Percentiles rank a stretch among this genome's conserved stretches.
Evolutionary conservation across 305 asterid genomes (phyloP).

Genomic region (Solanum hybrid): DNA sequence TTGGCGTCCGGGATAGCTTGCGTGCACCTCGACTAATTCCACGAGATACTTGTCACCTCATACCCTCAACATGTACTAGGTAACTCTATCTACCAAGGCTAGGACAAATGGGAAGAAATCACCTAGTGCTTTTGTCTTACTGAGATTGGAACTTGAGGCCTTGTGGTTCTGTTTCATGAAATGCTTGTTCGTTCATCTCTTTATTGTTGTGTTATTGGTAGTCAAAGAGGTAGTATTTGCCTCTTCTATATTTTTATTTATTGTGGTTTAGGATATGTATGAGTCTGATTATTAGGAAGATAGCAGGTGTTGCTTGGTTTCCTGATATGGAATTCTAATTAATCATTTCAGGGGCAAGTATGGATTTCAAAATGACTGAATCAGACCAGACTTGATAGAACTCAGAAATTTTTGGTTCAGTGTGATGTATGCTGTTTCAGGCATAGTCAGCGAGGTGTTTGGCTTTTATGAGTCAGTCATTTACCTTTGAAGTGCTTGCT

Average conservation of each 20-base stretch:
- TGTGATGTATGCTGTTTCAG: background rate
- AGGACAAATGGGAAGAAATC: background rate
- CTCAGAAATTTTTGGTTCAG: background rate
- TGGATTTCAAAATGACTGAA: background rate
- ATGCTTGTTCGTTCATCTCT: background rate
- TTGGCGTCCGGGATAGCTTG: background rate
- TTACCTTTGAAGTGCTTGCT: constrained; percentile 6
- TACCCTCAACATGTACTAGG: background rate
- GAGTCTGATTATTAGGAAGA: background rate
- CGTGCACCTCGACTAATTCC: background rate
- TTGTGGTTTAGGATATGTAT: background rate
- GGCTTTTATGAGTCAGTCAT: background rate
- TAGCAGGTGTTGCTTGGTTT: background rate
- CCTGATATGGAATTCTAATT: background rate
- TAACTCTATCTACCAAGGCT: background rate
- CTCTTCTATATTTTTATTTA: background rate
- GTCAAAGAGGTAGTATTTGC: background rate
- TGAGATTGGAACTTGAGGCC: background rate
- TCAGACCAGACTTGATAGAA: background rate
- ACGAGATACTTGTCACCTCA: background rate
- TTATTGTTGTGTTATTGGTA: background rate
- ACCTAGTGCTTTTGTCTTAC: background rate
- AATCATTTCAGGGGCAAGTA: background rate
- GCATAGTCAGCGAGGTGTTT: background rate
- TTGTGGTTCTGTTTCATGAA: background rate